Percentiles rank a stretch among this genome's conserved stretches.
Conservation (phyloP, 2,329 filamentous ascomycete species). For the Xylariaceae sp. region DNA sequence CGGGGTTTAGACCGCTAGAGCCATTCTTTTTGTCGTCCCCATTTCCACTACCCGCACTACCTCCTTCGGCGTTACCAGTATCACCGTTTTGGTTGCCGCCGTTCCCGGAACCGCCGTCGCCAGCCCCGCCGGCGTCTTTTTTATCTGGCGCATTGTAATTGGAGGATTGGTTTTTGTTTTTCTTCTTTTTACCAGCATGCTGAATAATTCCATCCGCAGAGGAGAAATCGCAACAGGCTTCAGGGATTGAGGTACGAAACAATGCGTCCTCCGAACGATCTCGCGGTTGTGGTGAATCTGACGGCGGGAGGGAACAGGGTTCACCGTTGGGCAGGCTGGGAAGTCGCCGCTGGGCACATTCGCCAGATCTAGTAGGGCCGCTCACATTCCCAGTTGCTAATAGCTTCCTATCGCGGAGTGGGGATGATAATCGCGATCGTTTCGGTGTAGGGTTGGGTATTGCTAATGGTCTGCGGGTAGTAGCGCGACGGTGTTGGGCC, state of each 20-base stretch:
- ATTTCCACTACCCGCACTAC: conserved; percentile 31
- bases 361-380: conserved; percentile 22
- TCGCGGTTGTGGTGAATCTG: conserved; percentile 22
- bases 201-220: conserved; percentile 50
- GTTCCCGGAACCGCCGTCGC: conserved; percentile 29
- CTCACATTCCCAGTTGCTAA: conserved; percentile 13
- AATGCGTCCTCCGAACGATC: conserved; percentile 31
- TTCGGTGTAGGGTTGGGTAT: conserved; percentile 33
- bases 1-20: conserved; percentile 28
- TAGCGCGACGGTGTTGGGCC: conserved; percentile 6
- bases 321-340: conserved; percentile 25
- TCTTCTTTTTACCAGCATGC: conserved; percentile 50
- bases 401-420: conserved; percentile 17
- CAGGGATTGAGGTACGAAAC: conserved; percentile 42
- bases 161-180: conserved; percentile 15
- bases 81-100: conserved; percentile 33
- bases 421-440: conserved; percentile 31
- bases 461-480: conserved; percentile 26
- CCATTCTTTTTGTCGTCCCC: conserved; percentile 35
- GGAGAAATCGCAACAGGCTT: conserved; percentile 51
- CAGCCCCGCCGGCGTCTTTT: conserved; percentile 33
- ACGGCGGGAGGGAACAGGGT: conserved; percentile 19
- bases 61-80: conserved; percentile 28
- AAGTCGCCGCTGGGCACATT: conserved; percentile 26
- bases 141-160: conserved; percentile 30